Percentiles rank a stretch among this genome's conserved stretches.
Evolutionary conservation across 2,329 filamentous ascomycete genomes (phyloP).

Genomic region (Pseudovirgaria hyperparasitica): DNA sequence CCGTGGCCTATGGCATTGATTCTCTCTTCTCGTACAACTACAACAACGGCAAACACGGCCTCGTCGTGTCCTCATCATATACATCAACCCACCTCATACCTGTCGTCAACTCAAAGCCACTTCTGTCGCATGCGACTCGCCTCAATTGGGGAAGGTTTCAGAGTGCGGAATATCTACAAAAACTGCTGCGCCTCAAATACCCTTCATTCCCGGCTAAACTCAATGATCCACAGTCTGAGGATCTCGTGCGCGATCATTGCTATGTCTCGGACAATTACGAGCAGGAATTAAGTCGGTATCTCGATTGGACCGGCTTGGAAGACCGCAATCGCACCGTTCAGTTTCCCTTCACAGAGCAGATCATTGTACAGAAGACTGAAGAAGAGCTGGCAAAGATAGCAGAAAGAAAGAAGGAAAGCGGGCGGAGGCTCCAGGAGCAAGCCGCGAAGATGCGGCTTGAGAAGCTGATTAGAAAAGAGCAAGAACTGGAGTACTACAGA

Average conservation of each 20-base stretch:
- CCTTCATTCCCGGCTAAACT: conserved; percentile 78
- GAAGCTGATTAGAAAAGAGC: conserved; percentile 88
- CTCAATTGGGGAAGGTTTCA: conserved; percentile 94
- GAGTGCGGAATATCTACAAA: conserved; percentile 78
- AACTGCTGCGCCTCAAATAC: conserved; percentile 84
- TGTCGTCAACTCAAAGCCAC: conserved; percentile 72
- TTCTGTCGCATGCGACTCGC: conserved; percentile 73
- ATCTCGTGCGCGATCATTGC: conserved; percentile 78
- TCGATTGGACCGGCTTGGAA: conserved; percentile 88
- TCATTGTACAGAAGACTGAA: conserved; percentile 82
- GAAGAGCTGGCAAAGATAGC: conserved; percentile 84
- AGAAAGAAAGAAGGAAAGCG: conserved; percentile 90
- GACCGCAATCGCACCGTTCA: conserved; percentile 82
- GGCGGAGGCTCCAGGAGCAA: conserved; percentile 82
- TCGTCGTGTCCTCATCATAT: conserved; percentile 85
- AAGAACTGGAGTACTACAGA: conserved; percentile 89
- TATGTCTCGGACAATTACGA: conserved; percentile 82
- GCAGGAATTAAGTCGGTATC: conserved; percentile 57
- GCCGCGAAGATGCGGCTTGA: conserved; percentile 95
- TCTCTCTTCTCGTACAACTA: conserved; percentile 91
- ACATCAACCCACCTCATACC: conserved; percentile 93
- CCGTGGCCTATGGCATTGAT: conserved; percentile 87
- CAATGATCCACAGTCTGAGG: conserved; percentile 73
- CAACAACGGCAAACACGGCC: conserved; percentile 75
- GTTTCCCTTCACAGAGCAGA: conserved; percentile 84